Conservation (phyloP, 2,329 filamentous ascomycete species). For the Elsinoe batatas region DNA sequence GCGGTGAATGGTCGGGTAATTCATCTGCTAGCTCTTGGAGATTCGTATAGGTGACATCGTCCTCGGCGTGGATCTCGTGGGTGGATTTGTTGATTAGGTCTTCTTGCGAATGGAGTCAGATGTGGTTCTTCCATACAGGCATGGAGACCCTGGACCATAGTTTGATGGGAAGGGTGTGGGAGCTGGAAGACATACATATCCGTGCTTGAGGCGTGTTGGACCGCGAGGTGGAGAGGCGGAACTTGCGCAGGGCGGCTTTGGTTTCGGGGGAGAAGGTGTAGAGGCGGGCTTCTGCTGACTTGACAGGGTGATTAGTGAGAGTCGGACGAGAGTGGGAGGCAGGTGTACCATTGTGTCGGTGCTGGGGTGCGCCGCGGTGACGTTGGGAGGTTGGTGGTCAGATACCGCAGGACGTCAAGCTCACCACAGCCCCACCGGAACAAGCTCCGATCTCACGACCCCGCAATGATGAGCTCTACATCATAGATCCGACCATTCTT, state of each 20-base stretch:
- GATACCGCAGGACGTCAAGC: neutral
- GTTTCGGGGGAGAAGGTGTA: constrained; percentile 91
- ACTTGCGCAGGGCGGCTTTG: constrained; percentile 83
- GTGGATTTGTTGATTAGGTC: constrained; percentile 84
- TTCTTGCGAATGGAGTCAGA: constrained; percentile 31
- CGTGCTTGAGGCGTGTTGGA: constrained; percentile 80
- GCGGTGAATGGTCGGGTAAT: constrained; percentile 81
- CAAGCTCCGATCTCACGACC: constrained; percentile 13
- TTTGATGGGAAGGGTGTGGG: neutral
- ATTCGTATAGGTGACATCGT: constrained; percentile 70
- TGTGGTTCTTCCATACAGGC: neutral
- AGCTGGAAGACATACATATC: constrained; percentile 63
- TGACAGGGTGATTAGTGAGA: constrained; percentile 4
- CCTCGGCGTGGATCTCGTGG: constrained; percentile 77
- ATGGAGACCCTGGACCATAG: neutral
- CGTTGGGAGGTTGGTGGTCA: neutral
- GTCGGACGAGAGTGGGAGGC: neutral
- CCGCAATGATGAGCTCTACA: constrained; percentile 7
- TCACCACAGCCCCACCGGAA: constrained; percentile 9
- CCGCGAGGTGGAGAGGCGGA: constrained; percentile 81
- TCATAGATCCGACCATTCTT: constrained; percentile 3
- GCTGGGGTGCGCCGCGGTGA: neutral
- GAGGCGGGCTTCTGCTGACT: constrained; percentile 72
- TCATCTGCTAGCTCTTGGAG: constrained; percentile 77
- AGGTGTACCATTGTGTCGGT: neutral